Base-by-base conservation (phyloP, 805 yeast genomes). In the Pichia deserticola region DNA sequence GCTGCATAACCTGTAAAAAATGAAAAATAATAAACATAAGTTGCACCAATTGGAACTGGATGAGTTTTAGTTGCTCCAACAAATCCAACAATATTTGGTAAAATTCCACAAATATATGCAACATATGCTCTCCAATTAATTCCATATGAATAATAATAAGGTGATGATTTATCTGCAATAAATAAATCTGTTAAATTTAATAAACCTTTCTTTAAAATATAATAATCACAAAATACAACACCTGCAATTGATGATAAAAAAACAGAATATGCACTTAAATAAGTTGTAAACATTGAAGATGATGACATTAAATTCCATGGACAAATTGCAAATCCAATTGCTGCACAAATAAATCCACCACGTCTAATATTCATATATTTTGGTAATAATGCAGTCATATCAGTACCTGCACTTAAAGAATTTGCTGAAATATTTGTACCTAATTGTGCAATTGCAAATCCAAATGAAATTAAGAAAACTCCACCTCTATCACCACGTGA, bases 191-290 rank as follows among this genome's bases (percentile, higher is more conserved):
- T 72, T 36, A 87, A 65, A 48, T 75, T 70, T 55, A 89, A 60
- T 61, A 73, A 73, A 38, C 96, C 96, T 60, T 88, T 79, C 66
- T 92, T 78, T 29, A 89, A 78, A 60, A 83, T 75, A 62, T 67
- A 75, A 66, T 85, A 87, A 65, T 86, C 93, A 35, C 82, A 73
- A 51, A 76, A 72, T 44, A 82, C 75, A 36, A 83, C 85, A 55
- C 95, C 96, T 7, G 92, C 89, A 62, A 89, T 84, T 28, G 95
- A 78, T 11, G 90, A 82, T 47, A 89, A 71, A 74, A 89, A 88
- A 13, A 87, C 89, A 0, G 95, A 75, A 63, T 87, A 88, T 0
- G 95, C 93, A 38, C 86, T 76, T 49, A 89, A 69, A 59, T 86
- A 88, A 7, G 90, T 83, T 36, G 93, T 83, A 69, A 88, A 88